These are phyloP conservation scores for Aspergillus luchuensis DNA, from an alignment of 2,329 filamentous ascomycete genomes.

Conservation along the genomic window DNA sequence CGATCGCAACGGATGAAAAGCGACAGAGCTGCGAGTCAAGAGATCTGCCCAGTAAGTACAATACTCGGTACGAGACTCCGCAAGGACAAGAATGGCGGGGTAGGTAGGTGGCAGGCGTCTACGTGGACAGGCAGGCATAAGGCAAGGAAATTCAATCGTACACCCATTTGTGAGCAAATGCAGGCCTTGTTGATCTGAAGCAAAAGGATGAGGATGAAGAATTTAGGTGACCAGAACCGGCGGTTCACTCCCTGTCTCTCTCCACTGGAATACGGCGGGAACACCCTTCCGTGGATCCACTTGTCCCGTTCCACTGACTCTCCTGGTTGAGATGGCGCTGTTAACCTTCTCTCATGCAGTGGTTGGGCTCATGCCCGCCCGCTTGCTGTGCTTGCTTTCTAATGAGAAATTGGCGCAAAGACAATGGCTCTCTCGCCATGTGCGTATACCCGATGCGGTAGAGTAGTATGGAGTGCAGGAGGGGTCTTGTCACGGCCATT, in stretches of 20 bases:
- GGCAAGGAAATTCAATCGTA: not conserved
- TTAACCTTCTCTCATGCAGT: not conserved
- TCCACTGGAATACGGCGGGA: constrained; percentile 10
- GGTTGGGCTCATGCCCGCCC: not conserved
- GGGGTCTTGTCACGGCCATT: not conserved
- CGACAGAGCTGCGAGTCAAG: not conserved
- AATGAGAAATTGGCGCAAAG: not conserved
- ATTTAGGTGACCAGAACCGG: not conserved
- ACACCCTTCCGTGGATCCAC: constrained; percentile 19
- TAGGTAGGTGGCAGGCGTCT: not conserved
- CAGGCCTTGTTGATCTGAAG: not conserved
- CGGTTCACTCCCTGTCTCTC: not conserved
- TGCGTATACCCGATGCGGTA: not conserved
- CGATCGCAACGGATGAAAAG: not conserved
- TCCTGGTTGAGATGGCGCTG: not conserved
- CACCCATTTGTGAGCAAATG: no score
- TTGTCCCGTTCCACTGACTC: constrained; percentile 10
- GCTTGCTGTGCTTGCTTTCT: not conserved
- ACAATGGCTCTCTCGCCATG: not conserved
- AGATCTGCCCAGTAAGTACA: no score
- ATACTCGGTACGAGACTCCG: not conserved
- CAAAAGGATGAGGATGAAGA: not conserved
- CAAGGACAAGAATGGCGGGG: not conserved
- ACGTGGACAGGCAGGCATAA: not conserved
- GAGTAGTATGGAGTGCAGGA: not conserved